A percentile compares a stretch with the other conserved stretches of the same genome.
Conservation (phyloP, 208 protist species). For the Zelonia costaricensis region DNA sequence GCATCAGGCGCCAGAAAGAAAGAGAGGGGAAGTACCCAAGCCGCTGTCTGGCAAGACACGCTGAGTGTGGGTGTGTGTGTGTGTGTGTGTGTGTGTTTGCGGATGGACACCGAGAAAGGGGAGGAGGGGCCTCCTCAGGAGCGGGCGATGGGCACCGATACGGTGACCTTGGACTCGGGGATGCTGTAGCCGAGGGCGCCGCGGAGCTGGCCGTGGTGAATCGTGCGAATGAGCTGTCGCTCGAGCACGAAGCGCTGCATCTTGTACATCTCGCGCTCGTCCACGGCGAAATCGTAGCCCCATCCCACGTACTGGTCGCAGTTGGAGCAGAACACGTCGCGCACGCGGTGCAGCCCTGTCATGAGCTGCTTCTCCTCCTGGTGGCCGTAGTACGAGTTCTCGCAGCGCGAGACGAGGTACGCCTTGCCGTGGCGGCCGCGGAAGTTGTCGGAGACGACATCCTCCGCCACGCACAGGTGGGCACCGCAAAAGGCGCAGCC, state of each 20-base stretch:
- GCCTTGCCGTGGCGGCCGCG: slow-evolving; percentile 73
- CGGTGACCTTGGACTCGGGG: slow-evolving; percentile 4
- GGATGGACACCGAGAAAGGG: too few species aligned
- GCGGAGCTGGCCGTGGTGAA: slow-evolving; percentile 15
- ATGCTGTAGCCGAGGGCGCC: slow-evolving; percentile 21
- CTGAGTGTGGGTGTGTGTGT: too few species aligned
- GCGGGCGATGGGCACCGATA: slow-evolving; percentile 15
- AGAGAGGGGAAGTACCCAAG: too few species aligned
- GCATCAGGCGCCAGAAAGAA: too few species aligned
- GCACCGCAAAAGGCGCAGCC: slow-evolving; percentile 76
- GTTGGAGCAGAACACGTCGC: slow-evolving; percentile 73
- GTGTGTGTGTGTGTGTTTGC: too few species aligned
- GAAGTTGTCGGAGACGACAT: slow-evolving; percentile 74
- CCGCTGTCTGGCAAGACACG: neutral
- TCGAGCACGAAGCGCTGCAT: slow-evolving; percentile 80
- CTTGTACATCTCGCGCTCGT: slow-evolving; percentile 82
- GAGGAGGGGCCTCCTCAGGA: neutral
- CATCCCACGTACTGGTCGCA: slow-evolving; percentile 82
- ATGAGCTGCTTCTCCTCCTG: slow-evolving; percentile 80
- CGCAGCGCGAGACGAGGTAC: slow-evolving; percentile 69
- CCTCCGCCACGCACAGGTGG: slow-evolving; percentile 58
- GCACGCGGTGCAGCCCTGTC: slow-evolving; percentile 77
- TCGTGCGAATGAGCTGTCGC: slow-evolving; percentile 48
- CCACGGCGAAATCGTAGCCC: slow-evolving; percentile 81
- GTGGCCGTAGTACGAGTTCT: slow-evolving; percentile 73